These are phyloP conservation scores for Cubamyces lactineus DNA, from an alignment of 768 basidiomycete genomes.

Conservation along the genomic window DNA sequence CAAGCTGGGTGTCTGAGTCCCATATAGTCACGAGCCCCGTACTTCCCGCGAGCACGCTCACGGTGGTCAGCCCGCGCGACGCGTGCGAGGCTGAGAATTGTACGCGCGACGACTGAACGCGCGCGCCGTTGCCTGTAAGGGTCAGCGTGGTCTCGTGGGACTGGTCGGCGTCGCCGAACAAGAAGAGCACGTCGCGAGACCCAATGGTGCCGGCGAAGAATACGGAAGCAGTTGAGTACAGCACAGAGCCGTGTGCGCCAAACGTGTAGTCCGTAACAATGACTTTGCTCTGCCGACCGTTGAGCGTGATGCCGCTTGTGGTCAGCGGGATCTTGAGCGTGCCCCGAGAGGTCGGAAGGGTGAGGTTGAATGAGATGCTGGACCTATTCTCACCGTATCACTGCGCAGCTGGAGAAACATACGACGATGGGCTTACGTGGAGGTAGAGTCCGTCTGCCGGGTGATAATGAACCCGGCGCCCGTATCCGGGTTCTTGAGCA, in stretches of 20 bases:
- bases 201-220: constrained; percentile 62
- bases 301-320: constrained; percentile 56
- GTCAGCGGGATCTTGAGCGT: constrained; percentile 59
- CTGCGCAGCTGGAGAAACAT: background rate
- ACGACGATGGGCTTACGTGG: constrained; percentile 50
- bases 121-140: constrained; percentile 23
- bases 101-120: constrained; percentile 26
- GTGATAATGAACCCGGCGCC: constrained; percentile 68
- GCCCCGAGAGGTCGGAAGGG: constrained; percentile 56
- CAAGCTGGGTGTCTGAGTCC: constrained; percentile 67
- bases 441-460: constrained; percentile 68
- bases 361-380: constrained; percentile 59
- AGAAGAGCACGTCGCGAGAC: constrained; percentile 43
- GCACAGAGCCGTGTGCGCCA: constrained; percentile 53
- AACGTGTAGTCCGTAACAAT: constrained; percentile 74
- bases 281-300: constrained; percentile 75
- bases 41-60: constrained; percentile 61
- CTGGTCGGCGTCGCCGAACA: constrained; percentile 41
- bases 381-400: constrained; percentile 38
- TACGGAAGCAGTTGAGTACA: constrained; percentile 76
- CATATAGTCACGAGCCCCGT: constrained; percentile 62
- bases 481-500: constrained; percentile 71
- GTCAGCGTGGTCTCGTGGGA: constrained; percentile 39
- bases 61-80: constrained; percentile 41
- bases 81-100: constrained; percentile 31